These are phyloP conservation scores for Elaphomyces granulatus DNA, from an alignment of 495 filamentous ascomycete species.

Conservation along the genomic window DNA sequence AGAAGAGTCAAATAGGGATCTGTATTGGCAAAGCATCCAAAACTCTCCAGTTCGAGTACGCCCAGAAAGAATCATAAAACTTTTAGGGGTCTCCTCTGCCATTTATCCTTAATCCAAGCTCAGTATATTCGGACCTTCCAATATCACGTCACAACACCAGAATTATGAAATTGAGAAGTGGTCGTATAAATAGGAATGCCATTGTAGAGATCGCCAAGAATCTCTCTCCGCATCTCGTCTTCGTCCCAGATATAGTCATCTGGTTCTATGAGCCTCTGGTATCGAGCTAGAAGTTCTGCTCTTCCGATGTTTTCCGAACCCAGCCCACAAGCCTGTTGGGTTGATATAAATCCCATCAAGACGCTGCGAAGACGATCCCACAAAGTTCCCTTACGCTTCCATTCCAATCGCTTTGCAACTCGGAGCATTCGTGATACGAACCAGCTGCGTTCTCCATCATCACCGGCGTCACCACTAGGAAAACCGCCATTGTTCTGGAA, in stretches of 20 bases:
- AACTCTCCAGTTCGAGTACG: no score
- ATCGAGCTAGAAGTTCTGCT: slow-evolving; percentile 11
- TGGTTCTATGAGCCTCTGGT: slow-evolving; percentile 4
- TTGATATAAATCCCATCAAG: slow-evolving; percentile 12
- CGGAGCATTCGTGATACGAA: slow-evolving; percentile 19
- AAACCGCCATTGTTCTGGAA: slow-evolving; percentile 17
- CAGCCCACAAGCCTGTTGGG: slow-evolving; percentile 17
- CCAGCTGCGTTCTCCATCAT: slow-evolving; percentile 15
- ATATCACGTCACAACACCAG: neutral
- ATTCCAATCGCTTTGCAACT: slow-evolving; percentile 17
- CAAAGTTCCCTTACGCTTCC: slow-evolving; percentile 15
- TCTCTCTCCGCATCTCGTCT: slow-evolving; percentile 13
- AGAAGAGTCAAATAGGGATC: no score
- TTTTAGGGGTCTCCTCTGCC: no score
- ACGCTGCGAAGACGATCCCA: slow-evolving; percentile 16
- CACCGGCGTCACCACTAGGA: slow-evolving; percentile 5
- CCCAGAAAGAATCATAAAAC: no score
- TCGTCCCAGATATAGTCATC: slow-evolving; percentile 15
- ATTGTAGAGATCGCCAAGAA: slow-evolving; percentile 6
- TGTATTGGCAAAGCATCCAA: no score
- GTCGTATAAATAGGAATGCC: neutral
- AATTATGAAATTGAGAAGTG: neutral
- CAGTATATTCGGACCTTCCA: no score
- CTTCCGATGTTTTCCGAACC: slow-evolving; percentile 11
- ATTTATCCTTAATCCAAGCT: no score